A percentile compares a stretch with the other conserved stretches of the same genome.
phyloP scores from a whole-genome alignment of 2,329 filamentous ascomycete genomes.

The Aspergillus glaucus region DNA sequence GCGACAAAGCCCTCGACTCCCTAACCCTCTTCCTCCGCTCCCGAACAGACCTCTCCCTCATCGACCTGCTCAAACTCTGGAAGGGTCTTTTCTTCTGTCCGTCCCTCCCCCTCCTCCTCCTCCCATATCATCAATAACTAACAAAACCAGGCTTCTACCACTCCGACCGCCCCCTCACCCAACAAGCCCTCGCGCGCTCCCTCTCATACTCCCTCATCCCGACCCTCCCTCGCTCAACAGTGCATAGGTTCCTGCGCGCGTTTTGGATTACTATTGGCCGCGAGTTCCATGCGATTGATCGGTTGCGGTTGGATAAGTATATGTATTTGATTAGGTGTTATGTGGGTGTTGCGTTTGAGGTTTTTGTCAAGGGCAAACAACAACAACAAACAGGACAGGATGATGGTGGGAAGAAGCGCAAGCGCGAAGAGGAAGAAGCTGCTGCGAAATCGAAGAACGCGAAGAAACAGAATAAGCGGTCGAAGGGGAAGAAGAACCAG shows the following conservation, averaged over 20 bases:
- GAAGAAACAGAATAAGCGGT: slow-evolving; percentile 24
- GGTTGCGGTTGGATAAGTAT: slow-evolving; percentile 85
- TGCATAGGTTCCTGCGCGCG: slow-evolving; percentile 49
- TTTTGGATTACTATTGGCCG: slow-evolving; percentile 67
- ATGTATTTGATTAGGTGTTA: slow-evolving; percentile 75
- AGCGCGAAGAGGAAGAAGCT: slow-evolving; percentile 20
- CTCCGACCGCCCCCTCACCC: slow-evolving; percentile 80
- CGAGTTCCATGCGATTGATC: slow-evolving; percentile 67
- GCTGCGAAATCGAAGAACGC: slow-evolving; percentile 17
- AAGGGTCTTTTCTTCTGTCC: slow-evolving; percentile 81
- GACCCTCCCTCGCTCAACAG: slow-evolving; percentile 47
- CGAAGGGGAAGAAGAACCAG: slow-evolving; percentile 13
- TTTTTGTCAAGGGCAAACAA: slow-evolving; percentile 28
- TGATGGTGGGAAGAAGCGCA: slow-evolving; percentile 23
- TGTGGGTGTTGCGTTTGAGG: slow-evolving; percentile 61
- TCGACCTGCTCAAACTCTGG: slow-evolving; percentile 84
- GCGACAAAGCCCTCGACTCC: slow-evolving; percentile 69
- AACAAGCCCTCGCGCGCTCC: slow-evolving; percentile 74
- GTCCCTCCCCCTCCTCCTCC: not conserved
- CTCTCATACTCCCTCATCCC: slow-evolving; percentile 63
- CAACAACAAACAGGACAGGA: slow-evolving; percentile 4
- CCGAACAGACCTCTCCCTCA: slow-evolving; percentile 53
- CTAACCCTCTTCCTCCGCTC: slow-evolving; percentile 71
- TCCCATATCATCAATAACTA: not conserved
- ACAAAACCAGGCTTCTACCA: slow-evolving; percentile 66